phyloP scores from a whole-genome alignment of 306 rosid species.

The Cucurbita argyrosperma region DNA sequence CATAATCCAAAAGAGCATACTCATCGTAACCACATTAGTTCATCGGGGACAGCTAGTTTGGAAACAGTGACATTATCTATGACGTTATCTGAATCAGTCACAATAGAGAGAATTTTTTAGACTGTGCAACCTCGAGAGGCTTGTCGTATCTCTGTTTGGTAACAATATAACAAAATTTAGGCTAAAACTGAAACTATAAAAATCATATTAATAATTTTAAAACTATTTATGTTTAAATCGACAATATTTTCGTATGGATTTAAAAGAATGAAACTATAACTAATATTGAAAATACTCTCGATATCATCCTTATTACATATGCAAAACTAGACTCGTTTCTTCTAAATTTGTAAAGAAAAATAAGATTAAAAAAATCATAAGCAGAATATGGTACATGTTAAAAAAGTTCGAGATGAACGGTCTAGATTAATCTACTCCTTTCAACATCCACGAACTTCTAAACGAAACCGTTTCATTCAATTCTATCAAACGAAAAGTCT shows the following conservation, averaged over 20 bases:
- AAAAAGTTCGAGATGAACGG: not conserved
- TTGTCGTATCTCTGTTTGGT: too few relatives aligned
- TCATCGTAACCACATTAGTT: too few relatives aligned
- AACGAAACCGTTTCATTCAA: not conserved
- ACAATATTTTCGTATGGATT: not conserved
- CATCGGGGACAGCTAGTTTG: too few relatives aligned
- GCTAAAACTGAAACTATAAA: too few relatives aligned
- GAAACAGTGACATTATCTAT: too few relatives aligned
- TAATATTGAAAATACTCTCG: not conserved
- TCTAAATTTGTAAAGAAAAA: not conserved
- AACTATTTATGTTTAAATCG: too few relatives aligned
- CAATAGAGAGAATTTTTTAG: too few relatives aligned
- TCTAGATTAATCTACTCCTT: not conserved
- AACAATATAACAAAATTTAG: too few relatives aligned
- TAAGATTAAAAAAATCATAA: not conserved
- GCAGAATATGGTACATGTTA: not conserved
- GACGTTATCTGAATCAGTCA: too few relatives aligned
- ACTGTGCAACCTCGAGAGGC: too few relatives aligned
- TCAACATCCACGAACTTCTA: not conserved
- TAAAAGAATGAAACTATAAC: not conserved
- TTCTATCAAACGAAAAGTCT: constrained; percentile 50
- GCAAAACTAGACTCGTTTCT: not conserved
- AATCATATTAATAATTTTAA: too few relatives aligned
- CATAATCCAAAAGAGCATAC: too few relatives aligned
- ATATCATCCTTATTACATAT: not conserved